Percentiles rank a stretch among this genome's conserved stretches.
These are phyloP conservation scores for Paecilomyces dactylethromorphus DNA, from an alignment of 2,329 filamentous ascomycete species.

Conservation along the genomic window DNA sequence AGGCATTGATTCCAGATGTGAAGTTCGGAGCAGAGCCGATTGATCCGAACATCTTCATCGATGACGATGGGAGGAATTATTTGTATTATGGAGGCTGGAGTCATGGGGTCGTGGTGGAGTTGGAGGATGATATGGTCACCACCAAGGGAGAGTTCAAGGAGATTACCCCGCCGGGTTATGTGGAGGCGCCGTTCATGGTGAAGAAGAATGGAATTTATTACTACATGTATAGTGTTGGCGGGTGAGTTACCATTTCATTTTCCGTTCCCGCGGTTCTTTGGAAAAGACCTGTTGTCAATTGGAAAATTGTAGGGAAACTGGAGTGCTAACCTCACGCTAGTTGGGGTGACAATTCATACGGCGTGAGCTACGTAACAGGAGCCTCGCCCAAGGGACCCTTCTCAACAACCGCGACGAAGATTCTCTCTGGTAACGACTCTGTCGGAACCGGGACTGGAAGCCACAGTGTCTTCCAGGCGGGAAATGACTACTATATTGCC, in stretches of 20 bases:
- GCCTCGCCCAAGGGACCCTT: constrained; percentile 39
- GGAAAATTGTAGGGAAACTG: no score
- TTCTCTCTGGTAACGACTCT: constrained; percentile 22
- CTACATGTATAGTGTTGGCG: constrained; percentile 41
- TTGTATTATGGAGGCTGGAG: constrained; percentile 41
- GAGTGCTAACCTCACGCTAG: constrained; percentile 8
- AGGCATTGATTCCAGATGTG: constrained; percentile 38
- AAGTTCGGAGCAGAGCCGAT: constrained; percentile 45
- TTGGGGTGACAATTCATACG: constrained; percentile 43
- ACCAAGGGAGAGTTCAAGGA: constrained; percentile 40
- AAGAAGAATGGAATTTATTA: constrained; percentile 39
- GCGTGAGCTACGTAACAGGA: constrained; percentile 39
- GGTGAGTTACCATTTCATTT: constrained; percentile 11
- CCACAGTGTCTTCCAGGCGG: constrained; percentile 36
- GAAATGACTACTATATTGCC: constrained; percentile 40
- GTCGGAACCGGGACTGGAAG: constrained; percentile 34
- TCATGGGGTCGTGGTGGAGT: constrained; percentile 38
- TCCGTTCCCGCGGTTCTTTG: background rate
- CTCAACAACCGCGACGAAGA: constrained; percentile 26
- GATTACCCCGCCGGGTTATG: constrained; percentile 43
- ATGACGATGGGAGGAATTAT: constrained; percentile 36
- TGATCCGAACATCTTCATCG: constrained; percentile 40
- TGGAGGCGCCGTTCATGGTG: constrained; percentile 40
- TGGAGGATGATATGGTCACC: constrained; percentile 39
- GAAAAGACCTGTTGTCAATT: background rate